Evolutionary conservation across 2,329 filamentous ascomycete species (phyloP).

Genomic region (Penicillium sp.): DNA sequence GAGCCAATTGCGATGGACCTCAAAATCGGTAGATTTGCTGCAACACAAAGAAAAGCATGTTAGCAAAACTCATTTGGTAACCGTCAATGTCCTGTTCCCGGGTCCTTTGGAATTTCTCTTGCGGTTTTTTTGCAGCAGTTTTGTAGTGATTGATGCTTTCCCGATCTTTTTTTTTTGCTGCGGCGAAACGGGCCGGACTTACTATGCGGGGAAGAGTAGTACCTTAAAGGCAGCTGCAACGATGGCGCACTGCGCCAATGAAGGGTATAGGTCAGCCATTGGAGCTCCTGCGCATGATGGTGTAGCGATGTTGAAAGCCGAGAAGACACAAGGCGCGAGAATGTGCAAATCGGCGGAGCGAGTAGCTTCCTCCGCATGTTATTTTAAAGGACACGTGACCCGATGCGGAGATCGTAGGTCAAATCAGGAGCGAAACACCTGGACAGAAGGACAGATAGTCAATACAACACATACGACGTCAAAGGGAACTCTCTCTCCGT

Average conservation of each 20-base stretch:
- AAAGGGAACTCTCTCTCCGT: conserved; percentile 14
- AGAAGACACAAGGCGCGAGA: not conserved
- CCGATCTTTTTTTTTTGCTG: not conserved
- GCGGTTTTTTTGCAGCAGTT: not conserved
- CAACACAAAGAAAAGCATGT: conserved; percentile 8
- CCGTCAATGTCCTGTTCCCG: not conserved
- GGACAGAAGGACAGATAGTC: conserved; percentile 25
- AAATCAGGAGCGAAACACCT: conserved; percentile 19
- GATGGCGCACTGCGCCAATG: conserved; percentile 38
- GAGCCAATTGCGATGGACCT: conserved; percentile 98
- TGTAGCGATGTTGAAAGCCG: conserved; percentile 4
- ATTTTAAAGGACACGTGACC: conserved; percentile 13
- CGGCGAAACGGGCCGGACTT: conserved; percentile 4
- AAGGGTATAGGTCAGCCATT: conserved; percentile 81
- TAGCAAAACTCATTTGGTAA: not conserved
- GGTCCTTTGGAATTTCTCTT: rapidly evolving
- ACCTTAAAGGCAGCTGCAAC: conserved; percentile 21
- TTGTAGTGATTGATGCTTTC: not conserved
- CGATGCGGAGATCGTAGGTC: conserved; percentile 27
- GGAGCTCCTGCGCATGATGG: conserved; percentile 27
- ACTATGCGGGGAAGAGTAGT: conserved; percentile 23
- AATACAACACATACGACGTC: conserved; percentile 3
- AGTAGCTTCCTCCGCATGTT: conserved; percentile 16
- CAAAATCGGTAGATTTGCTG: conserved; percentile 98
- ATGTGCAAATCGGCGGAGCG: not conserved